Evolutionary conservation across 2,329 filamentous ascomycete genomes (phyloP).

Genomic region (Trichothecium sympodiale): DNA sequence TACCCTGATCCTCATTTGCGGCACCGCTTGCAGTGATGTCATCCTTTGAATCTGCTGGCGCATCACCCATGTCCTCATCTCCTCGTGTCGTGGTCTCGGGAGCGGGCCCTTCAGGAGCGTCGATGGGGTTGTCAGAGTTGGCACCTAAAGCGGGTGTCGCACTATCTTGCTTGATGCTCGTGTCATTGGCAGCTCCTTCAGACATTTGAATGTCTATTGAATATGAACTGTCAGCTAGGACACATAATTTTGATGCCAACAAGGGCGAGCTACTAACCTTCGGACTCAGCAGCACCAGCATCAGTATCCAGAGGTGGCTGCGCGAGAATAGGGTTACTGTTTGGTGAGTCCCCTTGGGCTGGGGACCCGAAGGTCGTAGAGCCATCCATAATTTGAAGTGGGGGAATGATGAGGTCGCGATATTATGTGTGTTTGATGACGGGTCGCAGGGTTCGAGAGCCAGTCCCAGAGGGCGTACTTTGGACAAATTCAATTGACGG

Average conservation of each 20-base stretch:
- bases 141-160: conserved; percentile 44
- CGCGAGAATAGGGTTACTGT: conserved; percentile 43
- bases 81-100: conserved; percentile 45
- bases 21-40: conserved; percentile 33
- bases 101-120: conserved; percentile 52
- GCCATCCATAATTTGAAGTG: conserved; percentile 41
- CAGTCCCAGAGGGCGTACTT: neutral
- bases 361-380: conserved; percentile 46
- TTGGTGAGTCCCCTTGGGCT: conserved; percentile 42
- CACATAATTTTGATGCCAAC: neutral
- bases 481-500: neutral
- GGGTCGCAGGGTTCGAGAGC: neutral
- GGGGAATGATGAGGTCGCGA: neutral
- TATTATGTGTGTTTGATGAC: neutral
- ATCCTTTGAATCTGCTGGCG: conserved; percentile 40
- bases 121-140: conserved; percentile 51
- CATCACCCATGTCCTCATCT: conserved; percentile 75
- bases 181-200: conserved; percentile 34
- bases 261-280: conserved; percentile 29
- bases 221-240: neutral
- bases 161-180: conserved; percentile 49
- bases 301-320: conserved; percentile 42
- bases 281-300: conserved; percentile 22
- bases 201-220: conserved; percentile 52
- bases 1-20: conserved; percentile 39